Percentiles rank a stretch among this genome's conserved stretches.
phyloP scores from a whole-genome alignment of 2,329 filamentous ascomycete genomes.

The Hymenoscyphus occultus region DNA sequence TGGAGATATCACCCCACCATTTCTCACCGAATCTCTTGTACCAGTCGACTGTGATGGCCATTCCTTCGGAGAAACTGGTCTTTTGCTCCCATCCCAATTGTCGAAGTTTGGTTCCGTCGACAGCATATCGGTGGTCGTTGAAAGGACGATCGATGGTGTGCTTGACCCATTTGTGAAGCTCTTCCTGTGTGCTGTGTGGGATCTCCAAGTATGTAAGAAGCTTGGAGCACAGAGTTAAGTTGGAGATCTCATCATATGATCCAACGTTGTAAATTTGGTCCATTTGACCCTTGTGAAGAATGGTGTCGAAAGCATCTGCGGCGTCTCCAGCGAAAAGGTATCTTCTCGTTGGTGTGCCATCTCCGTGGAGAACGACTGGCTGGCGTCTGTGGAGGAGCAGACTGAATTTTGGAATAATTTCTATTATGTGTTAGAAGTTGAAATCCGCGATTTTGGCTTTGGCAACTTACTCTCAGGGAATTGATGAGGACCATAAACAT shows the following conservation, averaged over 20 bases:
- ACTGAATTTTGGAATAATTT: constrained; percentile 81
- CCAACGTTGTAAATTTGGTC: constrained; percentile 82
- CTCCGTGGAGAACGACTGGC: constrained; percentile 71
- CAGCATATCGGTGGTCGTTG: constrained; percentile 71
- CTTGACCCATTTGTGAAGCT: constrained; percentile 64
- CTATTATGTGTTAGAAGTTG: constrained; percentile 41
- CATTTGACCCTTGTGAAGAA: constrained; percentile 71
- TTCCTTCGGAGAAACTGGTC: constrained; percentile 60
- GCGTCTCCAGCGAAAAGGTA: constrained; percentile 80
- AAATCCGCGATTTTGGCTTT: background rate
- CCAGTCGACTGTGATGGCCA: constrained; percentile 66
- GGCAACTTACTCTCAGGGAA: constrained; percentile 72
- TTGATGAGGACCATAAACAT: constrained; percentile 82
- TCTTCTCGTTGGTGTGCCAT: constrained; percentile 69
- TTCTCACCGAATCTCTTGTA: constrained; percentile 62
- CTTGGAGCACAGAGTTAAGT: constrained; percentile 64
- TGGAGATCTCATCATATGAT: constrained; percentile 74
- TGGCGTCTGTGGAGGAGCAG: constrained; percentile 65
- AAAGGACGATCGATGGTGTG: constrained; percentile 77
- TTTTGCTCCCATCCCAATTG: constrained; percentile 68
- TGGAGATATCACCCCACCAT: constrained; percentile 72
- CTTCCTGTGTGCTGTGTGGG: constrained; percentile 46
- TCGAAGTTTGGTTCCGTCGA: constrained; percentile 66
- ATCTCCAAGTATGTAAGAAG: constrained; percentile 63
- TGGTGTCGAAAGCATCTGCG: constrained; percentile 78